A percentile compares a stretch with the other conserved stretches of the same genome.
Conservation (phyloP, 345 rosid species). For the Geranium rotundifolium region DNA sequence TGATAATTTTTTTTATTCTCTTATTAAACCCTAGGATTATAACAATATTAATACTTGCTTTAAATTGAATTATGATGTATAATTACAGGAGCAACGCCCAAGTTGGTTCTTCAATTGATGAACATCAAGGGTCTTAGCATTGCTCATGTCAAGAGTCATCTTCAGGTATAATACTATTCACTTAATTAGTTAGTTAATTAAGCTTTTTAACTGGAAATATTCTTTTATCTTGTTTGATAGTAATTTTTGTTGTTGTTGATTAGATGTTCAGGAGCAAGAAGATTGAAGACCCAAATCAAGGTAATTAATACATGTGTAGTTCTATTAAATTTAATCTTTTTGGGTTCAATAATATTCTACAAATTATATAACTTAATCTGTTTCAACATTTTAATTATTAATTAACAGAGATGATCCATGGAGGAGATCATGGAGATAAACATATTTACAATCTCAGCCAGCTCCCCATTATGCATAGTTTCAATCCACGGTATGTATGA, state of each 20-base stretch:
- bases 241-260: background rate
- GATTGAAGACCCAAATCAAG: conserved; percentile 38
- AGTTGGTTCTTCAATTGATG: conserved; percentile 75
- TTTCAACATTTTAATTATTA: conserved; percentile 8
- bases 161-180: conserved; percentile 33
- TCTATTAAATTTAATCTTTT: background rate
- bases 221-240: no score
- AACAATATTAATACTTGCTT: no score
- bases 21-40: background rate
- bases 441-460: conserved; percentile 48
- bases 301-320: conserved; percentile 16
- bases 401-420: conserved; percentile 37
- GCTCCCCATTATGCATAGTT: conserved; percentile 47
- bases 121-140: conserved; percentile 66
- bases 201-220: background rate
- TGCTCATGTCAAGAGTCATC: conserved; percentile 87
- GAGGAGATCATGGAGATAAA: conserved; percentile 30
- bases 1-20: background rate
- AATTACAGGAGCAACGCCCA: conserved; percentile 67
- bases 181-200: conserved; percentile 3
- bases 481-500: conserved; percentile 23
- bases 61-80: background rate
- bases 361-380: no score
- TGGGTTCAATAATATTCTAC: background rate
- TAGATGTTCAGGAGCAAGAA: conserved; percentile 79